Base-by-base conservation (phyloP, 106 monocot genomes). In the Dioscorea zingiberensis region DNA sequence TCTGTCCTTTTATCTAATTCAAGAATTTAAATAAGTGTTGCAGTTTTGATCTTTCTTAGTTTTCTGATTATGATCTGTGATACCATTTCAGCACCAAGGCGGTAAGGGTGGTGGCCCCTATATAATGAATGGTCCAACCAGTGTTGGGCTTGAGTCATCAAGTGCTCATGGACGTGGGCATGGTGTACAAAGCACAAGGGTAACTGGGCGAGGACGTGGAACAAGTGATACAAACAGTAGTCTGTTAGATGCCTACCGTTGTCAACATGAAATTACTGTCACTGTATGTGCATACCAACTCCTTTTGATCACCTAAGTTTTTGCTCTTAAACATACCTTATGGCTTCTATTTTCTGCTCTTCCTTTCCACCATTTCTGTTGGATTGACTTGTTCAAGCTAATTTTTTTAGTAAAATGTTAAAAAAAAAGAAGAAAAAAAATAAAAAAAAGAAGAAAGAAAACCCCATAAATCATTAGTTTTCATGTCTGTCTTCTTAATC, bases 221-320 rank as follows among this genome's bases (percentile, higher is more conserved):
- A 29, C 66, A 23, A 65, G 73, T 6, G 76, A 73, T 48, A 51
- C 10, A 17, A 71, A 79, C 59, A 64, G 59, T 67, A 47, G 54
- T 18, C 54, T 68, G 14, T 80, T 81, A 48, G 93, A 89, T 66
- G 72, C 85, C 18, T 88, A 88, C 71, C 76, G 93, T 23, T 77
- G 81, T 53, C 80, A 82, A 25, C 93, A 93, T 69, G 93, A 93
- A 54, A 93, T 93, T 58, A 83, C 75, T 55, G 80, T 80, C 48
- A 65, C 56, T 24, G 91, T 92, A 83, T 64, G 86, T 74, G 38
- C 23, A 56, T 56, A 10, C 23, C 12, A 23, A 18, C 23, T 18
- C 19, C 22, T 56, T 12, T 56, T 23, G 12, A 56, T 2, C 22
- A 56, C 7, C 14, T 4, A 15, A 19, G 51, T 18, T 51, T 16